Percentiles rank a stretch among this genome's conserved stretches.
Evolutionary conservation across 1,284 basidiomycete genomes (phyloP).

Genomic region (Ceratobasidium sp.): DNA sequence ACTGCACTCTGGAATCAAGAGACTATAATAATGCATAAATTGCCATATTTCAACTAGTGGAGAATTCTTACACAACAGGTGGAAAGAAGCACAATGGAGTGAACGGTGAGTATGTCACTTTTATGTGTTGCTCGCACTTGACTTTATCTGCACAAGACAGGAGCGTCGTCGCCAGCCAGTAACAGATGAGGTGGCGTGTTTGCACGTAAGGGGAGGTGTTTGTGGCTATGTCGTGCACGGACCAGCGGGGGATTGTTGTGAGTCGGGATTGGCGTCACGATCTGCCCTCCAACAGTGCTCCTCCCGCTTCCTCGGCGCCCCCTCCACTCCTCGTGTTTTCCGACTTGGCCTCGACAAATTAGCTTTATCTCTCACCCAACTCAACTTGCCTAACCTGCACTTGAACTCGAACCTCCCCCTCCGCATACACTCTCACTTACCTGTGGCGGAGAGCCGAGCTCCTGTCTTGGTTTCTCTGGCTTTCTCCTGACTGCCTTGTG

Average conservation of each 20-base stretch:
- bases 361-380: constrained; percentile 2
- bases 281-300: constrained; percentile 21
- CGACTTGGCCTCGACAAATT: constrained; percentile 36
- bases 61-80: too few relatives aligned
- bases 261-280: constrained; percentile 29
- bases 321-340: constrained; percentile 32
- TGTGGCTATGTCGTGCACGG: constrained; percentile 32
- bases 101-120: too few relatives aligned
- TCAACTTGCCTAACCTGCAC: neutral
- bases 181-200: constrained; percentile 17
- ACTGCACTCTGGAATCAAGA: too few relatives aligned
- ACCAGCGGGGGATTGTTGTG: constrained; percentile 22
- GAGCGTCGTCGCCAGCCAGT: neutral
- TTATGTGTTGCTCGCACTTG: too few relatives aligned
- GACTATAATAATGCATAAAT: too few relatives aligned
- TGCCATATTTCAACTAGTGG: too few relatives aligned
- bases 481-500: constrained; percentile 7
- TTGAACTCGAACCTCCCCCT: neutral
- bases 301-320: constrained; percentile 19
- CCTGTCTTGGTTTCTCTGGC: constrained; percentile 28
- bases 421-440: constrained; percentile 35
- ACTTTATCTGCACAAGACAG: too few relatives aligned
- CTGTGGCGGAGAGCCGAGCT: constrained; percentile 38
- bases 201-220: neutral
- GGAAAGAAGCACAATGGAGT: too few relatives aligned